phyloP scores from a whole-genome alignment of 495 filamentous ascomycete species.

The Chlorociboria aeruginascens region DNA sequence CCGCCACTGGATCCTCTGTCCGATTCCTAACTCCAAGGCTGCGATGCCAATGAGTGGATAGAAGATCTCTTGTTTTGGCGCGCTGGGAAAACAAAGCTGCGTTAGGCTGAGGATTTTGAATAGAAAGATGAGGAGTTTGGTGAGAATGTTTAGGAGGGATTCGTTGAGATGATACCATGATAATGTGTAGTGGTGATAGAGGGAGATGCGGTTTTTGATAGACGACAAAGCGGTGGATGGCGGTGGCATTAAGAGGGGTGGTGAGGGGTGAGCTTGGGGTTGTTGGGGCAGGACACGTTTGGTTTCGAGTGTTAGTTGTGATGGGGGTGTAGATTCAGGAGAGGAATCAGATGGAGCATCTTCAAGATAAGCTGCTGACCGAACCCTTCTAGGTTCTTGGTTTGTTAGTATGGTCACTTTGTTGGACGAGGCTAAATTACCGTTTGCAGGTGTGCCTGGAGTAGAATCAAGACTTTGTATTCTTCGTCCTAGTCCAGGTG shows the following conservation, averaged over 20 bases:
- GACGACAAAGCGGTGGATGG: constrained; percentile 30
- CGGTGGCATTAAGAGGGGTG: constrained; percentile 49
- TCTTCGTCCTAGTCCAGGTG: constrained; percentile 23
- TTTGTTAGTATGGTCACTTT: constrained; percentile 9
- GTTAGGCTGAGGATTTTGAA: constrained; percentile 42
- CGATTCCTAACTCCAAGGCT: constrained; percentile 34
- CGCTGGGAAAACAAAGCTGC: constrained; percentile 49
- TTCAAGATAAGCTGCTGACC: constrained; percentile 19
- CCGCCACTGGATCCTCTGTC: constrained; percentile 6
- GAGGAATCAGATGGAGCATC: constrained; percentile 14
- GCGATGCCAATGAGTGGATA: constrained; percentile 52
- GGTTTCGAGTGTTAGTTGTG: constrained; percentile 22
- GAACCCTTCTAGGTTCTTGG: constrained; percentile 11
- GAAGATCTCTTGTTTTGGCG: constrained; percentile 42
- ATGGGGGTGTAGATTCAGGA: constrained; percentile 13
- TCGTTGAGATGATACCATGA: constrained; percentile 12
- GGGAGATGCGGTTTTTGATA: constrained; percentile 21
- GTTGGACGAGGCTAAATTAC: constrained; percentile 14
- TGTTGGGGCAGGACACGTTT: constrained; percentile 20
- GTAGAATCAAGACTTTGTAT: constrained; percentile 46
- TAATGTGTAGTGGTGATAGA: constrained; percentile 21
- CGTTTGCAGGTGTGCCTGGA: constrained; percentile 23
- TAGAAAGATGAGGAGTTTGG: constrained; percentile 38
- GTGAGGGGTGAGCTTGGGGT: constrained; percentile 9
- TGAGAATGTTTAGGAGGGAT: constrained; percentile 19